Conservation (phyloP, 495 filamentous ascomycete genomes). For the Aspergillus cristatus region DNA sequence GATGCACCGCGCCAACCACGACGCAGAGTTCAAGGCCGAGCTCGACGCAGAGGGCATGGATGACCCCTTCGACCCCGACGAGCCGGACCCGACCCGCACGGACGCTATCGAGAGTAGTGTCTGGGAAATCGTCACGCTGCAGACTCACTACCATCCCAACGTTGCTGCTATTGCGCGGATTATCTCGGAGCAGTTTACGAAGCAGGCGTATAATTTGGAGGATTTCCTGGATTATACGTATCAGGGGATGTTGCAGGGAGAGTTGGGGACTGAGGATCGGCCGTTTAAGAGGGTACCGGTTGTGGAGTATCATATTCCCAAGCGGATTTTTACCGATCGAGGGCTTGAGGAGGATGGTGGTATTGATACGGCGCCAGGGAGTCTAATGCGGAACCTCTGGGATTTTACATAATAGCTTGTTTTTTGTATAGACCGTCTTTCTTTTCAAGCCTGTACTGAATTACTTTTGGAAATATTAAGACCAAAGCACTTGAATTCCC, state of each 20-base stretch:
- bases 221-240: conserved; percentile 97
- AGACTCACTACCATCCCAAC: conserved; percentile 94
- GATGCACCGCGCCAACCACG: conserved; percentile 70
- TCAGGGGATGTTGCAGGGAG: conserved; percentile 72
- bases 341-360: conserved; percentile 36
- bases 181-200: conserved; percentile 94
- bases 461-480: no score
- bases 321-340: conserved; percentile 62
- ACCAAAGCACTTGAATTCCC: no score
- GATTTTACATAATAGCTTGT: conserved; percentile 20
- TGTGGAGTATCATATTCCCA: conserved; percentile 90
- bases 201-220: conserved; percentile 82
- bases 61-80: conserved; percentile 68
- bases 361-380: conserved; percentile 29
- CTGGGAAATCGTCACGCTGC: conserved; percentile 87
- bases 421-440: background rate
- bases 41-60: conserved; percentile 59
- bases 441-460: no score
- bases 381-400: conserved; percentile 31
- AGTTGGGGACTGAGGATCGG: conserved; percentile 55
- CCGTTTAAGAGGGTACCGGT: conserved; percentile 77
- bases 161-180: conserved; percentile 91
- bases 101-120: conserved; percentile 82
- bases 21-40: conserved; percentile 42
- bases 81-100: conserved; percentile 78